Base-by-base conservation (phyloP, 2,329 filamentous ascomycete species). In the Colletotrichum liriopes region DNA sequence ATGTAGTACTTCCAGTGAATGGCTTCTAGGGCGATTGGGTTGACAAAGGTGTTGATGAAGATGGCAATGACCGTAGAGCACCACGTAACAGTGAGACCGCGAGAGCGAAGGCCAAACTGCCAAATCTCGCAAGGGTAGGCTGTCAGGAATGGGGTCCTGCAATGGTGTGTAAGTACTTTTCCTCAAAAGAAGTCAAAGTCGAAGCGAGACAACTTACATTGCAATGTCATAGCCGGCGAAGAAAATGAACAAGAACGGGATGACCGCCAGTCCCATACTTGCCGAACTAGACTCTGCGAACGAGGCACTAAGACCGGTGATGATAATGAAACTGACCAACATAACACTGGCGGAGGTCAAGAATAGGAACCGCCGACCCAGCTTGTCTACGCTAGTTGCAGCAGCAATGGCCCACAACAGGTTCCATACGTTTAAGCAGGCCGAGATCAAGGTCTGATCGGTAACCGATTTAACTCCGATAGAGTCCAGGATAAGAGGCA, bases 1-100 rank as follows among this genome's bases (percentile, higher is more conserved):
- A 85, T 82, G 67, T 86, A 86, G 67, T 84, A 85, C 74, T 81
- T 84, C 84, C 84, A 86, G 0, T 74, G 75, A 43, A 86, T 82
- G 1, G 77, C 77, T 0, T 83, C 81, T 62, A 86, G 79, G 0
- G 81, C 84, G 12, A 86, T 82, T 0, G 83, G 84, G 47, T 86
- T 86, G 12, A 83, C 82, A 54, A 83, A 84, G 41, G 78, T 77
- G 63, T 80, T 81, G 56, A 73, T 71, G 54, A 69, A 64, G 35
- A 73, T 60, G 41, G 68, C 69, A 51, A 72, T 7, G 51, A 73
- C 51, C 11, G 54, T 61, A 7, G 67, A 45, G 56, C 71, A 73
- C 61, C 67, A 71, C 16, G 61, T 70, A 16, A 70, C 66, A 26
- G 67, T 71, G 16, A 70, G 43, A 18, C 60, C 65, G 23, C 61